A percentile compares a stretch with the other conserved stretches of the same genome.
Evolutionary conservation across 2,329 filamentous ascomycete genomes (phyloP).

Genomic region (Pseudocercospora musae): DNA sequence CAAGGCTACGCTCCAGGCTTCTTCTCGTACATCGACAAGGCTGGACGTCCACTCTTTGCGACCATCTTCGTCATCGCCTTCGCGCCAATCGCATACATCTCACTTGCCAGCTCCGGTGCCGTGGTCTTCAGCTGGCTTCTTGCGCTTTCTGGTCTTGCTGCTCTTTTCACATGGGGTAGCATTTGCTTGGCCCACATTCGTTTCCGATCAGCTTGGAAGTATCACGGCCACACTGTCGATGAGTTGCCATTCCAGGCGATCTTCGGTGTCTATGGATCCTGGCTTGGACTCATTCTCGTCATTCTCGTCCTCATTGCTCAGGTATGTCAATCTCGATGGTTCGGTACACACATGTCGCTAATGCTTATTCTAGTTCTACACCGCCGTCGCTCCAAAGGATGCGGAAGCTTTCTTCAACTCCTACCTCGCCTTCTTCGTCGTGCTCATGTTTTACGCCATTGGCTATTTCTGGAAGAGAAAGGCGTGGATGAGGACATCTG

Average conservation of each 20-base stretch:
- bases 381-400: slow-evolving; percentile 44
- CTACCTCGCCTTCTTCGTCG: slow-evolving; percentile 54
- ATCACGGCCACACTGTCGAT: slow-evolving; percentile 61
- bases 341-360: not conserved
- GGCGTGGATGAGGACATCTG: slow-evolving; percentile 55
- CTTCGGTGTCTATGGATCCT: slow-evolving; percentile 75
- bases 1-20: slow-evolving; percentile 60
- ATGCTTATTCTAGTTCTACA: slow-evolving; percentile 42
- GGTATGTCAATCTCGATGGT: slow-evolving; percentile 16
- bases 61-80: slow-evolving; percentile 45
- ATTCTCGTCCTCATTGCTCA: slow-evolving; percentile 72
- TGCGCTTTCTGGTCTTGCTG: slow-evolving; percentile 67
- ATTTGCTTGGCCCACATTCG: slow-evolving; percentile 64
- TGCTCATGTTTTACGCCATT: slow-evolving; percentile 52
- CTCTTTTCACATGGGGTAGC: slow-evolving; percentile 72
- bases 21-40: slow-evolving; percentile 54
- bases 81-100: slow-evolving; percentile 59
- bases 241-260: slow-evolving; percentile 81
- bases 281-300: slow-evolving; percentile 74
- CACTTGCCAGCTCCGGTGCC: slow-evolving; percentile 45
- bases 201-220: slow-evolving; percentile 61
- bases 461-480: slow-evolving; percentile 63
- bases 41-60: slow-evolving; percentile 58
- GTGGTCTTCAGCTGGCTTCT: slow-evolving; percentile 64
- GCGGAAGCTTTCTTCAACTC: slow-evolving; percentile 51